These are phyloP conservation scores for Starmerella asiatica DNA, from an alignment of 805 yeast genomes.

Conservation along the genomic window DNA sequence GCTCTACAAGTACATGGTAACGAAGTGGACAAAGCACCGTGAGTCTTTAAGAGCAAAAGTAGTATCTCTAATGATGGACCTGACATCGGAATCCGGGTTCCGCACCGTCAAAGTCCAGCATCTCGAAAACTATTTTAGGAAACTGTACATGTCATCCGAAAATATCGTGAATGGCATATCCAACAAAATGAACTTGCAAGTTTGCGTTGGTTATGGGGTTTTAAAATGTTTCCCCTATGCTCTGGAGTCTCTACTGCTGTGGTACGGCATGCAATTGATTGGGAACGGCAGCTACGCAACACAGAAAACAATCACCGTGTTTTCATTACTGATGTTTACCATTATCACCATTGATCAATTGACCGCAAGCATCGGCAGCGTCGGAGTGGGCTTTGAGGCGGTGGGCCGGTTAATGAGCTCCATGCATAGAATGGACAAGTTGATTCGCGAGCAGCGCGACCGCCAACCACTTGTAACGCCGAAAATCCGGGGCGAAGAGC, in stretches of 20 bases:
- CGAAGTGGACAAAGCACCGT: constrained; percentile 13
- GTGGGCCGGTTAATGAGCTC: constrained; percentile 15
- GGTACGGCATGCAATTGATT: constrained; percentile 66
- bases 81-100: constrained; percentile 36
- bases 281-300: constrained; percentile 42
- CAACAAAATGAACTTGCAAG: constrained; percentile 38
- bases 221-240: constrained; percentile 40
- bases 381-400: constrained; percentile 53
- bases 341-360: constrained; percentile 48
- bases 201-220: constrained; percentile 57
- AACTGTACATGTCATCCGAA: constrained; percentile 20
- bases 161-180: constrained; percentile 32
- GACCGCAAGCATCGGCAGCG: constrained; percentile 58
- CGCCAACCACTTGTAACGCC: neutral
- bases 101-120: constrained; percentile 50
- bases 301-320: constrained; percentile 50
- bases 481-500: neutral
- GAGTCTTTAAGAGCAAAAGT: constrained; percentile 13
- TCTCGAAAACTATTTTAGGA: constrained; percentile 37
- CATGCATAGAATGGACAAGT: neutral
- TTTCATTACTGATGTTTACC: constrained; percentile 62
- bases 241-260: constrained; percentile 62
- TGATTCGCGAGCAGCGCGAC: neutral
- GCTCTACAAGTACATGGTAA: constrained; percentile 34
- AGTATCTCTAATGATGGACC: constrained; percentile 32